Percentiles rank a stretch among this genome's conserved stretches.
Evolutionary conservation across 2,329 filamentous ascomycete genomes (phyloP).

Genomic region (Drechslerella dactyloides): DNA sequence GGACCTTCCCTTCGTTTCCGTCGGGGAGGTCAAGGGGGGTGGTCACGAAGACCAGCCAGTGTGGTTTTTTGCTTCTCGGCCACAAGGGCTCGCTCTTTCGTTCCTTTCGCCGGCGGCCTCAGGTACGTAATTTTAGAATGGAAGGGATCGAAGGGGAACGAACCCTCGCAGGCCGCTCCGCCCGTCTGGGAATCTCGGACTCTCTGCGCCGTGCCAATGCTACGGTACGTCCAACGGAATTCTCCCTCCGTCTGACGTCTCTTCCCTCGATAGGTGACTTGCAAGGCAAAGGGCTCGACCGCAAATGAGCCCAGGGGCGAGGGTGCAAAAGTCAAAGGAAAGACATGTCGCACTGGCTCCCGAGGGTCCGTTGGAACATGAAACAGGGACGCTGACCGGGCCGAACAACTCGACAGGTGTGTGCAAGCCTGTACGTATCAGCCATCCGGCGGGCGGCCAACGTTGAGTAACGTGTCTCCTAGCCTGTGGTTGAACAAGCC

Average conservation of each 20-base stretch:
- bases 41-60: background rate
- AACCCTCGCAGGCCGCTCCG: too few relatives aligned
- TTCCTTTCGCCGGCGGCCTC: constrained; percentile 8
- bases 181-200: too few relatives aligned
- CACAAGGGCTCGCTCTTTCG: too few relatives aligned
- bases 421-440: background rate
- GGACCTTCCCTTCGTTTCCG: background rate
- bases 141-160: background rate
- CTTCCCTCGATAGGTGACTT: too few relatives aligned
- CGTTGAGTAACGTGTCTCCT: background rate
- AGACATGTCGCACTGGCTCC: constrained; percentile 3
- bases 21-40: background rate
- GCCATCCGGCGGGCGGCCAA: background rate
- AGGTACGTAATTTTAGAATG: constrained; percentile 1
- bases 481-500: too few relatives aligned
- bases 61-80: background rate
- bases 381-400: background rate
- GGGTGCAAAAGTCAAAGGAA: background rate
- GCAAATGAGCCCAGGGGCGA: constrained; percentile 6
- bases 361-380: constrained; percentile 4
- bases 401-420: background rate
- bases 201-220: constrained; percentile 1
- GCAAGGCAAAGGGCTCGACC: too few relatives aligned
- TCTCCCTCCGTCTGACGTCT: background rate
- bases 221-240: background rate